Evolutionary conservation across 116 monocot species (phyloP), one percentile per base, ranked within the genome.

Genomic region (Cymodocea nodosa): DNA sequence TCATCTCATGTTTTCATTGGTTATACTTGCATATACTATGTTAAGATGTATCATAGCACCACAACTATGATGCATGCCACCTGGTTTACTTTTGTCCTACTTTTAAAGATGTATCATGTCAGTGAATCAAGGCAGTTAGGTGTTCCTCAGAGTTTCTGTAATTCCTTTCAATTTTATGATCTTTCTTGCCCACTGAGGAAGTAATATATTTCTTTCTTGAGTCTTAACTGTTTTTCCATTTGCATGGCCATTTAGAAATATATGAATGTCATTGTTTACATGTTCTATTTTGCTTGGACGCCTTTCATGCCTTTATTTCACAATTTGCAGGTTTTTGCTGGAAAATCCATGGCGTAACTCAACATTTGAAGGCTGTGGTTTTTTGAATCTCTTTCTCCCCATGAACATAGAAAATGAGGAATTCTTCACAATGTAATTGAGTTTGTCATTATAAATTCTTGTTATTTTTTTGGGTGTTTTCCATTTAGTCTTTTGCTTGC

Each of bases 301-400:
- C 9, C 9, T 39, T 39, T 71, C 51, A 60, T 34, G 23, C 37
- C 11, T 56, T 59, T 52, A 51, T 53, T 53, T 9, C 19, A n/a
- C 39, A 69, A 62, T 64, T 66, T 71, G 63, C 78, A 98, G 98
- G 60, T 34, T 64, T 50, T 79, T 81, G 64, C 71, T 98, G 86
- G 86, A 86, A 79, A 98, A 98, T 75, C 98, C 98, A 52, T 98
- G 98, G 98, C 92, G 92, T 70, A 89, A 98, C 67, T 86, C 86
- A 58, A 81, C 81, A 3, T 92, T 98, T 76, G 92, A 98, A 79
- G 92, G 92, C 74, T 67, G 76, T 74, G 98, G 98, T 53, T 92
- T 98, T 74, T 34, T 92, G 36, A 77, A 78, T 49, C 73, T 98
- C 9, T 92, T 98, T 78, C 98, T 98, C 79, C 86, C 92, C 15